A percentile compares a stretch with the other conserved stretches of the same genome.
These are phyloP conservation scores for Phytophthora boehmeriae DNA, from an alignment of 352 stramenopile genomes.

Conservation along the genomic window DNA sequence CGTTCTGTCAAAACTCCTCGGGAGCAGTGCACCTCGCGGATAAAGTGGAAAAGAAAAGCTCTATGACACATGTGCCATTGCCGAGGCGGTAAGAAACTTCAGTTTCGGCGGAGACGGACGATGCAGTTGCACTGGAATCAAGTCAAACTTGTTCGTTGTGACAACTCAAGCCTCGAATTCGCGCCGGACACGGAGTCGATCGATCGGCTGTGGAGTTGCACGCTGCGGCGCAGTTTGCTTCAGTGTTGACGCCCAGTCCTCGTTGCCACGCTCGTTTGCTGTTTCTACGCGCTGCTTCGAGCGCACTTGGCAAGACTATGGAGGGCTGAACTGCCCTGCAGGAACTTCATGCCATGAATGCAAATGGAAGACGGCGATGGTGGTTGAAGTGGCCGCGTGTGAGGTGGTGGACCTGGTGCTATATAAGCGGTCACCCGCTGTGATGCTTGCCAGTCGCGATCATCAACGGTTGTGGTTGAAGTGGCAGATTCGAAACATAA, in stretches of 20 bases:
- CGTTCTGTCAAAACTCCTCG: no score
- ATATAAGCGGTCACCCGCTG: not conserved
- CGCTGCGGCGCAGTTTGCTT: constrained; percentile 1
- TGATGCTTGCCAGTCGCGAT: constrained; percentile 6
- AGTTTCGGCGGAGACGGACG: not conserved
- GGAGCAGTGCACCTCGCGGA: no score
- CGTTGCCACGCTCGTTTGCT: not conserved
- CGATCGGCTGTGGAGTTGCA: not conserved
- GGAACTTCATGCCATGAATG: not conserved
- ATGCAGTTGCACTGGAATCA: not conserved
- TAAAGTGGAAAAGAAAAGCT: not conserved
- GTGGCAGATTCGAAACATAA: constrained; percentile 10
- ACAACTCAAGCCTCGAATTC: constrained; percentile 1
- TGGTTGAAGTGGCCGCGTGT: constrained; percentile 31
- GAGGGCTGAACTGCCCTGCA: not conserved
- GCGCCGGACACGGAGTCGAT: no score
- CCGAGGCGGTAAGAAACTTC: constrained; percentile 1
- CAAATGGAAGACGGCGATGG: constrained; percentile 2
- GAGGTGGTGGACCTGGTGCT: constrained; percentile 9
- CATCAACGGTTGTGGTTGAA: constrained; percentile 44
- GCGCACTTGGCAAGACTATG: constrained; percentile 4
- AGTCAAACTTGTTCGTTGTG: constrained; percentile 7
- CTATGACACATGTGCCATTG: no score
- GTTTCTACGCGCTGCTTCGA: not conserved
- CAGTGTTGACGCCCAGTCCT: constrained; percentile 3